Conservation (phyloP, 371 early-diverging fungal genomes). For the Saksenaea oblongispora region DNA sequence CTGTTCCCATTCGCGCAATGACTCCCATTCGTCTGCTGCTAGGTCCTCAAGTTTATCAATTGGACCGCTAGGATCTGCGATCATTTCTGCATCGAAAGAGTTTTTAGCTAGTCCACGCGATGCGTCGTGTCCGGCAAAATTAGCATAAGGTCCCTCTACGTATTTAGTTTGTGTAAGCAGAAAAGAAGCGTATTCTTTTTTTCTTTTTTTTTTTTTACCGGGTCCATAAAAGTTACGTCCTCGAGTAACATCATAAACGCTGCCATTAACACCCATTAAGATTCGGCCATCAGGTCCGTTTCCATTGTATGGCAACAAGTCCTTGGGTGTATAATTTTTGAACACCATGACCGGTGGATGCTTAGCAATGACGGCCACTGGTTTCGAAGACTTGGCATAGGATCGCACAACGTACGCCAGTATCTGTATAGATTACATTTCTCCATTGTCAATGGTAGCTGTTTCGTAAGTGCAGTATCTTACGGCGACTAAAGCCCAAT, state of each 20-base stretch:
- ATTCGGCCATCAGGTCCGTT: constrained; percentile 55
- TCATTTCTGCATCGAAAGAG: constrained; percentile 84
- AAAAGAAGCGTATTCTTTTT: background rate
- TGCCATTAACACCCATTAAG: constrained; percentile 80
- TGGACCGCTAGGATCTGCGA: constrained; percentile 69
- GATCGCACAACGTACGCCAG: constrained; percentile 34
- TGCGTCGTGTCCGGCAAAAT: constrained; percentile 88
- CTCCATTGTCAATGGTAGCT: constrained; percentile 10
- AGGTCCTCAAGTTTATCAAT: constrained; percentile 85
- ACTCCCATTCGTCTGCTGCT: constrained; percentile 70
- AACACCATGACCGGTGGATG: constrained; percentile 63
- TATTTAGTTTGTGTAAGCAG: background rate
- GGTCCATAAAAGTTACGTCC: constrained; percentile 92
- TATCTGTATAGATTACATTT: constrained; percentile 21
- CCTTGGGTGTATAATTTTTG: constrained; percentile 70
- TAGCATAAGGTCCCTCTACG: constrained; percentile 84
- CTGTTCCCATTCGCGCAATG: constrained; percentile 76
- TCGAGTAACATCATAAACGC: constrained; percentile 87
- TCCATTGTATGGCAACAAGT: constrained; percentile 65
- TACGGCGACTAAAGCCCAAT: constrained; percentile 57
- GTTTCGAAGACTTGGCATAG: constrained; percentile 31
- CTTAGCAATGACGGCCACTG: constrained; percentile 25
- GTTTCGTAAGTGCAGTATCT: constrained; percentile 19
- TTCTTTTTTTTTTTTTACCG: constrained; percentile 44
- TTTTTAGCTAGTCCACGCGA: constrained; percentile 88